Evolutionary conservation across 2,329 filamentous ascomycete species (phyloP), one percentile per base, ranked within the genome.

Genomic region (Ophiosphaerella herpotricha): DNA sequence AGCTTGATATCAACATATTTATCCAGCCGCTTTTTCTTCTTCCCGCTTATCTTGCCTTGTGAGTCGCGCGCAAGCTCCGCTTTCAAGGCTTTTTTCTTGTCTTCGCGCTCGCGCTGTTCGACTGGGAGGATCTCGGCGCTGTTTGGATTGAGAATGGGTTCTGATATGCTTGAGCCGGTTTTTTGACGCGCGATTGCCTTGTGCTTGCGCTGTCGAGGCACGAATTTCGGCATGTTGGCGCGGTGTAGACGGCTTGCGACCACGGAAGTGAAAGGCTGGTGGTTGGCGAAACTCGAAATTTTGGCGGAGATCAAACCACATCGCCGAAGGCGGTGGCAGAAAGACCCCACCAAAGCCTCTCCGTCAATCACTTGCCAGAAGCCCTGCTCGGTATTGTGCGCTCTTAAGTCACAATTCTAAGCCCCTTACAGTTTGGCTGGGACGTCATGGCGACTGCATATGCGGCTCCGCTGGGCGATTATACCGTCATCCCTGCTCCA

Each of bases 1-100:
- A 99, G 79, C 80, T 99, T 99, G 50, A 83, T 94, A 65, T 97
- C 92, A 71, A 88, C 85, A 58, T 88, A 88, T 66, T 88, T 87
- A 60, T 88, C 84, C 55, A 88, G 66, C 46, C 85, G 77, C 75
- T 88, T 88, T 60, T 84, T 79, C 73, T 88, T 88, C 72, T 88
- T 88, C 16, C 77, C 74, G 2, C 81, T 84, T 50, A 86, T 79
- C 57, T 82, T 82, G 3, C 79, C 74, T 55, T 83, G 77, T 40
- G 80, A 76, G 32, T 80, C 77, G 54, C 75, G 75, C 52, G 76
- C 76, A 50, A 86, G 61, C 61, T 85, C 80, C 38, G 80, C 79
- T 56, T 78, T 78, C 50, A 87, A 65, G 48, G 76, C 75, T 39
- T 73, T 71, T 58, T 80, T 80, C 60, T 77, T 78, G 48, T 78